These are phyloP conservation scores for Zalaria sp. DNA, from an alignment of 2,329 filamentous ascomycete genomes.

Conservation along the genomic window DNA sequence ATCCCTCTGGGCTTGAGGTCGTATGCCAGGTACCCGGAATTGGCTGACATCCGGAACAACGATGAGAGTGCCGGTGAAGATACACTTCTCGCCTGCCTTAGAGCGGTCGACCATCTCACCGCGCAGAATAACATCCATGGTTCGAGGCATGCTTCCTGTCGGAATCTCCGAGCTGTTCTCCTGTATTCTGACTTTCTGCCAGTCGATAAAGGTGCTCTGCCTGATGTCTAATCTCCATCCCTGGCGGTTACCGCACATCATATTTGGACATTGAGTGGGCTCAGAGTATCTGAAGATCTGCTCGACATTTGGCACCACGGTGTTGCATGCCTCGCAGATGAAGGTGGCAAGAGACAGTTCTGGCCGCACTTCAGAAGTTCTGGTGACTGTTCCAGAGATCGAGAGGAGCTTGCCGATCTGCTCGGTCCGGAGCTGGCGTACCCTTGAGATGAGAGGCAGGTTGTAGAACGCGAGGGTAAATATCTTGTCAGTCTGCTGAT, in stretches of 20 bases:
- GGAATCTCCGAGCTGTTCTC: constrained; percentile 98
- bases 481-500: constrained; percentile 93
- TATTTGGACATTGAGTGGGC: constrained; percentile 86
- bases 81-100: constrained; percentile 95
- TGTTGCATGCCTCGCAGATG: constrained; percentile 75
- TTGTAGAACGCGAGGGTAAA: constrained; percentile 93
- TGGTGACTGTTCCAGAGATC: constrained; percentile 90
- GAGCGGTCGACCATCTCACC: constrained; percentile 96
- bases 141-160: constrained; percentile 95
- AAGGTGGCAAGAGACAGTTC: constrained; percentile 90
- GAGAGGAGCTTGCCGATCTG: constrained; percentile 90
- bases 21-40: constrained; percentile 73
- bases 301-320: constrained; percentile 77
- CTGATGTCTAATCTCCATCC: constrained; percentile 97
- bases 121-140: constrained; percentile 90
- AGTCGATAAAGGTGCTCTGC: constrained; percentile 95
- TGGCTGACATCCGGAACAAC: constrained; percentile 96
- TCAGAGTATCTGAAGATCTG: constrained; percentile 97
- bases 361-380: constrained; percentile 91
- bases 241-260: constrained; percentile 70
- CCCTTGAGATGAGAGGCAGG: constrained; percentile 69
- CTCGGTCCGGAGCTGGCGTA: constrained; percentile 71
- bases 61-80: constrained; percentile 91
- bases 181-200: constrained; percentile 97
- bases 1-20: constrained; percentile 73